These are phyloP conservation scores for Pezicula rhizophila DNA, from an alignment of 2,329 filamentous ascomycete genomes.

Conservation along the genomic window DNA sequence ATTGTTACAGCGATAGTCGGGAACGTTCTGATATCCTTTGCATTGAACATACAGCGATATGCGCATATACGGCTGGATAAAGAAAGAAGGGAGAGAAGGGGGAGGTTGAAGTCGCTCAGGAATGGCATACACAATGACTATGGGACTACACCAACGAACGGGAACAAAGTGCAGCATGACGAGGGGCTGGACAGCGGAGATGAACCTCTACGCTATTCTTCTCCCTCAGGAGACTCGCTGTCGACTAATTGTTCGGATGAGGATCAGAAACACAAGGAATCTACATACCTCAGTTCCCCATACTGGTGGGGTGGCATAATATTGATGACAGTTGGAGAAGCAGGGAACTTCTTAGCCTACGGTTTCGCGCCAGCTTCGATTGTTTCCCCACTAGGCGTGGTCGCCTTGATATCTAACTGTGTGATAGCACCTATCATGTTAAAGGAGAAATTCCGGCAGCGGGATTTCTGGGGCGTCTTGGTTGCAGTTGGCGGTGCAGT, in stretches of 20 bases:
- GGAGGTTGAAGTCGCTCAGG: constrained; percentile 46
- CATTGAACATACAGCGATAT: constrained; percentile 93
- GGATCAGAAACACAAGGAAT: constrained; percentile 29
- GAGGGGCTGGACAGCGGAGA: constrained; percentile 36
- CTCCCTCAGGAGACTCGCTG: constrained; percentile 37
- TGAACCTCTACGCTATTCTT: constrained; percentile 46
- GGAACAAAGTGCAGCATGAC: constrained; percentile 20
- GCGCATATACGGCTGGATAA: constrained; percentile 80
- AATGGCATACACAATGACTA: constrained; percentile 30
- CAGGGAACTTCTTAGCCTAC: constrained; percentile 94
- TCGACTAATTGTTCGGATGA: constrained; percentile 32
- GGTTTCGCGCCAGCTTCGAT: constrained; percentile 97
- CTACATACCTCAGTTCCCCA: constrained; percentile 79
- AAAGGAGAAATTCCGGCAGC: constrained; percentile 78
- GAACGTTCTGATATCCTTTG: constrained; percentile 90
- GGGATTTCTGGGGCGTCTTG: constrained; percentile 83
- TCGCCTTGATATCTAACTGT: constrained; percentile 93
- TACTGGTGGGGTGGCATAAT: constrained; percentile 97
- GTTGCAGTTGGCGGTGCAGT: constrained; percentile 84
- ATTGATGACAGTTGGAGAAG: constrained; percentile 87
- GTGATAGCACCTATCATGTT: constrained; percentile 92
- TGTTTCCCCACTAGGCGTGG: constrained; percentile 93
- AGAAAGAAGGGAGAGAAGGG: constrained; percentile 55
- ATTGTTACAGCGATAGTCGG: constrained; percentile 89
- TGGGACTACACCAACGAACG: constrained; percentile 33